phyloP scores from a whole-genome alignment of 495 filamentous ascomycete genomes.

The Hypoxylon lenormandii region DNA sequence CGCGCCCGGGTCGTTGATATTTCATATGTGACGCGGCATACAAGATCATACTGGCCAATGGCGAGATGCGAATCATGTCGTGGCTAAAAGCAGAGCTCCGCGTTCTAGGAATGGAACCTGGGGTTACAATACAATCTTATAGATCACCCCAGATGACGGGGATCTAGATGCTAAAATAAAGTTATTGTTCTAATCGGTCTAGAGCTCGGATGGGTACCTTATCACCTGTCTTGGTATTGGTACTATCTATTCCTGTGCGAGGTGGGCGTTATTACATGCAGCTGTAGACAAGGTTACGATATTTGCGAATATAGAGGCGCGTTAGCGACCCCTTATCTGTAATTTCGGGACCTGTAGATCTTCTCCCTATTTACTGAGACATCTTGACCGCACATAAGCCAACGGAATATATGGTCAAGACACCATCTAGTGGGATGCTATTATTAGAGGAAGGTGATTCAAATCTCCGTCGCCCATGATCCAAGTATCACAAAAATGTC shows the following conservation, averaged over 20 bases:
- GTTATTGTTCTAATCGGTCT: conserved; percentile 13
- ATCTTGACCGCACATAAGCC: neutral
- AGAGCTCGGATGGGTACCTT: conserved; percentile 9
- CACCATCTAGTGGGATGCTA: neutral
- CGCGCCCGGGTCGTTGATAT: conserved; percentile 25
- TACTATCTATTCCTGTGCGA: neutral
- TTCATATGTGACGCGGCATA: conserved; percentile 18
- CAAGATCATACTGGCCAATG: conserved; percentile 21
- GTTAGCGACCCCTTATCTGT: conserved; percentile 16
- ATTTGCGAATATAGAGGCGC: conserved; percentile 2
- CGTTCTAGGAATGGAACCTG: conserved; percentile 21
- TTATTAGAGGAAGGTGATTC: neutral
- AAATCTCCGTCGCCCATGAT: neutral
- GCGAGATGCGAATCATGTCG: neutral
- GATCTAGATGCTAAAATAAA: conserved; percentile 26
- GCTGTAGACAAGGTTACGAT: conserved; percentile 4
- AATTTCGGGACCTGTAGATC: neutral
- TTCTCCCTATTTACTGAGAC: no score
- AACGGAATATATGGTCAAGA: neutral
- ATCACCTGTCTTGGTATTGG: conserved; percentile 10
- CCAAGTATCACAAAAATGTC: neutral
- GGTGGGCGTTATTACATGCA: conserved; percentile 15
- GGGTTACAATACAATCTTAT: conserved; percentile 21
- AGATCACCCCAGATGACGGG: conserved; percentile 2
- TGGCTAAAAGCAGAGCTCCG: conserved; percentile 44